Base-by-base conservation (phyloP, 192 early-diverging fungal species). In the Umbelopsis sp. region DNA sequence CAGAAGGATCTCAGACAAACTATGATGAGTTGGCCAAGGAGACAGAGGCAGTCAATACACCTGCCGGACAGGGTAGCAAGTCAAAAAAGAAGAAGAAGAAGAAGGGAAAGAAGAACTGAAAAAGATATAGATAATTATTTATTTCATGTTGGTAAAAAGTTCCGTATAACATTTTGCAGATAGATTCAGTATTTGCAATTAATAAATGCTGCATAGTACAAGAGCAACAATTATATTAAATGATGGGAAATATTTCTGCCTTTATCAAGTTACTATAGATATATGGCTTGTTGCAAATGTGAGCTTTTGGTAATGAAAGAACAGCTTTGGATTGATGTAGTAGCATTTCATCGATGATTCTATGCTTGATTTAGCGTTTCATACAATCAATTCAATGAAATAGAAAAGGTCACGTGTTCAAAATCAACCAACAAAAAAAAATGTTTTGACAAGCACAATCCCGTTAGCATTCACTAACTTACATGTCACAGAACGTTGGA, bases 401-500 rank as follows among this genome's bases (percentile, higher is more conserved):
- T 12, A 16, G 23, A 8, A 35, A 33, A 35, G 18, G 30, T 61
- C 55, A 61, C 55, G 30, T 61, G 55, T 8, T 13, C 15, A 35
- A 61, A 18, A 10, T 33, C 11, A 11, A 11, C 22, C 21, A 23
- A 52, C 21, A 52, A 52, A 52, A 52, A 52, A 52, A 52, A 52
- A 21, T 52, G 51, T 52, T 52, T 21, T 25, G 21, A 52, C 21
- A 30, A 25, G 51, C 22, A 46, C 21, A n/a, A n/a, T 46, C n/a
- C n/a, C 44, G 44, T 23, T 23, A 33, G 21, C 37, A 41, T 69
- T 41, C 68, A 51, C 37, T 21, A 46, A 53, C 68, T 35, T 51
- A n/a, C 25, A 87, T 87, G 85, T 87, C 85, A 76, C 83, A 85
- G 79, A 76, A 79, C 46, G 72, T 87, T 74, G 85, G 85, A 74